Evolutionary conservation across 768 basidiomycete species (phyloP), one percentile per base, ranked within the genome.

Genomic region (Hygrocybe coccinea): DNA sequence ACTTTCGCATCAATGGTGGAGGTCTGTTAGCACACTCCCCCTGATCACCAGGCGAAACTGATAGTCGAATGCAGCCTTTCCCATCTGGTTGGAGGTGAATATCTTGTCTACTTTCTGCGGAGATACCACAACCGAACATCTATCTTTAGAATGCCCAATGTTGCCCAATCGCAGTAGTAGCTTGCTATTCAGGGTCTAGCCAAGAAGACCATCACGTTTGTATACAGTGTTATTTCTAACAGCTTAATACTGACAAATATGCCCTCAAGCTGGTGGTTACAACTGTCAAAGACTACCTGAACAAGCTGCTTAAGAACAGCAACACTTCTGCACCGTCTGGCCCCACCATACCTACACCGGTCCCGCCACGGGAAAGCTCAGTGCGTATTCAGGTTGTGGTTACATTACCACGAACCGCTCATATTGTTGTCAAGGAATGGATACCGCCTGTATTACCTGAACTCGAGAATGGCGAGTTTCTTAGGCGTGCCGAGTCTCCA

Each of bases 161-260:
- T 62, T 89, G 88, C 66, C 89, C 89, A 1, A 89, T 91, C 55
- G 89, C 84, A 5, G 72, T 91, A 15, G 83, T 80, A 24, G 89
- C 85, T 3, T 87, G 85, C 60, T 91, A 88, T 68, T 91, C 89
- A 14, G 89, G 89, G 24, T 88, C 88, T 41, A 87, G 85, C 45
- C 76, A 81, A 53, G 89, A 91, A 54, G 89, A 91, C 66, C 89
- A 91, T 63, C 80, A 76, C 56, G 89, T 91, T 62, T 55, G 85
- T 66, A 12, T 46, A 25, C 35, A 24, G 15, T 37, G 19, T 19
- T 48, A 37, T 15, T 4, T 11, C 9, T 19, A 12, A 19, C 19
- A 35, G 19, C 14, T 34, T 12, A 43, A 15, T 10, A 14, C 15
- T 59, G 36, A 39, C 44, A 9, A 19, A 15, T n/a, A 36, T 8